Conservation (phyloP, 192 early-diverging fungal species). For the Podila clonocystis region DNA sequence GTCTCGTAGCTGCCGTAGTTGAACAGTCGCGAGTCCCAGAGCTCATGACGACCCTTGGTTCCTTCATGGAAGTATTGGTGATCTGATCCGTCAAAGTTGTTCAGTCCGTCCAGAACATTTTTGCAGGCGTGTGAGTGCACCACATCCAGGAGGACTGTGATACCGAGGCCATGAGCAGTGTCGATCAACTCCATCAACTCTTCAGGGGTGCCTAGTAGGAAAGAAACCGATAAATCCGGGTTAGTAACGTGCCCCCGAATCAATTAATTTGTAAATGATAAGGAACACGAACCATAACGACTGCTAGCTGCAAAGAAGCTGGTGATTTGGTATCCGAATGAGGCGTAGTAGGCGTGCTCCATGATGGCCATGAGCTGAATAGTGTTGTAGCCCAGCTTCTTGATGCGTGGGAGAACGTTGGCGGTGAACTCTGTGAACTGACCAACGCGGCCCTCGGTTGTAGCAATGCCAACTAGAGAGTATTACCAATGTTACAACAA, state of each 20-base stretch:
- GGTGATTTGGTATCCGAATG: slow-evolving; percentile 97
- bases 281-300: slow-evolving; percentile 85
- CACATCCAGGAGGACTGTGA: slow-evolving; percentile 88
- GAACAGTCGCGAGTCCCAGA: slow-evolving; percentile 94
- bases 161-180: slow-evolving; percentile 86
- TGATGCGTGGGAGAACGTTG: slow-evolving; percentile 85
- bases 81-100: slow-evolving; percentile 94
- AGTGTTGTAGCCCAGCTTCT: slow-evolving; percentile 79
- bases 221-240: not conserved
- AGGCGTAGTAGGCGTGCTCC: slow-evolving; percentile 98
- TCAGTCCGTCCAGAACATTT: slow-evolving; percentile 92
- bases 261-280: too few species aligned
- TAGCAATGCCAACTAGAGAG: slow-evolving; percentile 85
- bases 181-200: slow-evolving; percentile 92
- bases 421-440: slow-evolving; percentile 88
- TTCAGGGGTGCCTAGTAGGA: slow-evolving; percentile 73
- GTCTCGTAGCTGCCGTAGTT: slow-evolving; percentile 94
- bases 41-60: slow-evolving; percentile 81
- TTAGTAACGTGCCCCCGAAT: not conserved
- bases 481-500: not conserved
- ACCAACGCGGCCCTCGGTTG: slow-evolving; percentile 80
- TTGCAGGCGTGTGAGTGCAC: slow-evolving; percentile 97
- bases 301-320: slow-evolving; percentile 91
- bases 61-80: slow-evolving; percentile 96
- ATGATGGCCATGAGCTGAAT: slow-evolving; percentile 92